These are phyloP conservation scores for Fagopyrum esculentum DNA, from an alignment of 148 eudicot species.

Conservation along the genomic window DNA sequence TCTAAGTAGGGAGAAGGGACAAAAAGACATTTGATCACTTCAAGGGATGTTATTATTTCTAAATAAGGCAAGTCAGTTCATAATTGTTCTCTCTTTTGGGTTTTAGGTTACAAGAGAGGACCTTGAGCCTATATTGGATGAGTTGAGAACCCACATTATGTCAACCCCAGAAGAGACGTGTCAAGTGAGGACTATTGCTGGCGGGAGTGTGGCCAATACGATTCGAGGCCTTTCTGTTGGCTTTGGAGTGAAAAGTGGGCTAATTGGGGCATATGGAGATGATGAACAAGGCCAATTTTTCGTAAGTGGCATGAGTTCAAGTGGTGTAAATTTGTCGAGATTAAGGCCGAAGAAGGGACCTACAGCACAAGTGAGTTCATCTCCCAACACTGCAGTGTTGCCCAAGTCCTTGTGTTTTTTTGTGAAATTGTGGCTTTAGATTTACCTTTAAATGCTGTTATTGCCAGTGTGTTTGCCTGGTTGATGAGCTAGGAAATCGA, in stretches of 20 bases:
- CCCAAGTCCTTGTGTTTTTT: background rate
- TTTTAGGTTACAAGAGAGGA: constrained; percentile 68
- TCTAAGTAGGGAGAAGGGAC: background rate
- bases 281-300: constrained; percentile 77
- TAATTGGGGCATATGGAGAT: constrained; percentile 89
- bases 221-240: constrained; percentile 86
- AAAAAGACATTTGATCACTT: background rate
- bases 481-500: constrained; percentile 81
- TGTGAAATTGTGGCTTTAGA: background rate
- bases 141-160: constrained; percentile 50
- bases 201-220: constrained; percentile 95
- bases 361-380: constrained; percentile 74
- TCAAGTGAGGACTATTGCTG: constrained; percentile 72
- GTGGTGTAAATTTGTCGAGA: constrained; percentile 61
- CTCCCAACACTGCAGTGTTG: background rate
- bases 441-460: background rate
- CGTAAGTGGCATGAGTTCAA: constrained; percentile 47
- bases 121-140: constrained; percentile 54
- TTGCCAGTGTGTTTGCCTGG: constrained; percentile 88
- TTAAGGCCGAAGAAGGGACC: constrained; percentile 54
- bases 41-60: background rate
- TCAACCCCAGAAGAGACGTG: constrained; percentile 38
- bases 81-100: background rate
- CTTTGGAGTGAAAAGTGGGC: constrained; percentile 68
- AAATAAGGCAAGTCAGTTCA: background rate